Base-by-base conservation (phyloP, 768 basidiomycete species). In the Tulasnella sp. region DNA sequence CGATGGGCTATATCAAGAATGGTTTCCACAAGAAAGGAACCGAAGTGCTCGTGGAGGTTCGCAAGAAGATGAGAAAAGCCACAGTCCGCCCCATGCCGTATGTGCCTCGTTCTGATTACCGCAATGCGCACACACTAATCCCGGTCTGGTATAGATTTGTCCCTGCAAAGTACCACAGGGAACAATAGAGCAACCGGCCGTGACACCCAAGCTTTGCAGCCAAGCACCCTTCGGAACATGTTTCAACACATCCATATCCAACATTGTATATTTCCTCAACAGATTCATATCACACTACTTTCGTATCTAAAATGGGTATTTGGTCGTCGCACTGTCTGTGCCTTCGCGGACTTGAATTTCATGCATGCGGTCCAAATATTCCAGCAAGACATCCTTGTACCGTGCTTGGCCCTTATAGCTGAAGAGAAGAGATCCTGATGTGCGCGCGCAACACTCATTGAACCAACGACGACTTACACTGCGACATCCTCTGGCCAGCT, bases 11-110 rank as follows among this genome's bases (percentile, higher is more conserved):
- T 83, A 89, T 98, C 72, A 84, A 87, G 81, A 89, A 87, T 31
- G 96, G 95, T 0, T 91, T 88, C 85, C 94, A 97, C 86, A 98
- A 96, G 87, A 97, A 94, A 85, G 95, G 94, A 16, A 97, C 93
- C 0, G 90, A 92, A 84, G 87, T 99, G 4, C 88, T 89, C 74
- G 92, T 99, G 21, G 93, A 97, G 80, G 93, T 99, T 48, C 89
- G 97, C 72, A 92, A 90, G 80, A 95, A 94, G 85, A 84, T 90
- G 83, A 88, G 95, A 68, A 91, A 90, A 82, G 96, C 93, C 0
- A 86, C 90, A 14, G 86, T 98, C 40, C 90, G 90, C 7, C 88
- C 90, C 0, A 94, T 98, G 95, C 97, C 98, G 21, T 99, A 98
- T 83, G 88, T 94, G 16, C 18, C 77, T 1, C 24, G 48, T 58